phyloP scores from a whole-genome alignment of 1,139 yeast genomes.

The Kodamaea suecica region DNA sequence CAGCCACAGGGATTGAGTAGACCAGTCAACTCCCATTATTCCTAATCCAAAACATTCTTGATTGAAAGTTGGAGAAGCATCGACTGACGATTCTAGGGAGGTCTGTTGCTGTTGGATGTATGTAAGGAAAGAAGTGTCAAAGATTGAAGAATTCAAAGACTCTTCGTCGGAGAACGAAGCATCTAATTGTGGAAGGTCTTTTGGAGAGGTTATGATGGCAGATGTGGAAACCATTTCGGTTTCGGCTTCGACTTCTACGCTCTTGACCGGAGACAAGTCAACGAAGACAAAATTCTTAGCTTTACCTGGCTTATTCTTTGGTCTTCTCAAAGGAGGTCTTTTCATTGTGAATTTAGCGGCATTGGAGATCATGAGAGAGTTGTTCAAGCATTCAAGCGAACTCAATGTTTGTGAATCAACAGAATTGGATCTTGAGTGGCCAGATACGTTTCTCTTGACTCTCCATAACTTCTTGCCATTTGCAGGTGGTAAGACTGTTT shows the following conservation, averaged over 20 bases:
- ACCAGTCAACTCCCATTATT: constrained; percentile 21
- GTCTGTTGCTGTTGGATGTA: constrained; percentile 14
- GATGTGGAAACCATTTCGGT: constrained; percentile 10
- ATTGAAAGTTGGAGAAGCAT: constrained; percentile 2
- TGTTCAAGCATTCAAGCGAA: constrained; percentile 41
- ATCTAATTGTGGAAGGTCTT: constrained; percentile 11
- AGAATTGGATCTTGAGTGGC: constrained; percentile 12
- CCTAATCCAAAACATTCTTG: constrained; percentile 23
- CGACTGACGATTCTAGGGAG: constrained; percentile 8
- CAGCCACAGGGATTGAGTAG: constrained; percentile 9
- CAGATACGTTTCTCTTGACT: constrained; percentile 34
- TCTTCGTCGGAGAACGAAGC: constrained; percentile 15
- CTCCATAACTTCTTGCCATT: constrained; percentile 51
- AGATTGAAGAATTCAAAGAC: constrained; percentile 11
- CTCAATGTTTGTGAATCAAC: constrained; percentile 16
- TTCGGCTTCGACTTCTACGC: constrained; percentile 20
- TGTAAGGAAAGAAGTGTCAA: constrained; percentile 13
- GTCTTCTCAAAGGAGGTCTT: constrained; percentile 49
- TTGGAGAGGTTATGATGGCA: constrained; percentile 9
- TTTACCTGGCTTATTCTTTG: constrained; percentile 50
- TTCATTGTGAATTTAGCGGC: constrained; percentile 35
- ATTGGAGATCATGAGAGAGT: constrained; percentile 43
- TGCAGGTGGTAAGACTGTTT: constrained; percentile 12
- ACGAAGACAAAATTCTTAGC: constrained; percentile 55
- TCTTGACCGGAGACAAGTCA: constrained; percentile 51